phyloP scores from a whole-genome alignment of 495 filamentous ascomycete species.

The Penicilliopsis zonata region DNA sequence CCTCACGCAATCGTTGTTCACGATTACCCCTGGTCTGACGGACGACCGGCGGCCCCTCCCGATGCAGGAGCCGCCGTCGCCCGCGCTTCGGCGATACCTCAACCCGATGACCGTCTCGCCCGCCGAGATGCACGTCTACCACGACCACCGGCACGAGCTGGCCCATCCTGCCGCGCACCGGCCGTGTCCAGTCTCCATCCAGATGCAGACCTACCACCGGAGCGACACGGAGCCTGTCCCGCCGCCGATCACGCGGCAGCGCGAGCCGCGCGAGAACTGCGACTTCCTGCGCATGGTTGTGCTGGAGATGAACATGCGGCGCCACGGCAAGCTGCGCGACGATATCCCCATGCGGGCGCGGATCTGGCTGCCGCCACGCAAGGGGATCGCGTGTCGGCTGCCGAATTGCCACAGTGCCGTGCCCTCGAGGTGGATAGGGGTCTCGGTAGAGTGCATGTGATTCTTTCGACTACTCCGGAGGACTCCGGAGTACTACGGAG shows the following conservation, averaged over 20 bases:
- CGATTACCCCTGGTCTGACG: conserved; percentile 69
- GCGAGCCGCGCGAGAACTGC: conserved; percentile 85
- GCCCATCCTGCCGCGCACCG: conserved; percentile 12
- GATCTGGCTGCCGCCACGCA: conserved; percentile 80
- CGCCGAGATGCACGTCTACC: conserved; percentile 51
- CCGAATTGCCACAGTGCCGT: conserved; percentile 16
- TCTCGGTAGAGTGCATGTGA: conserved; percentile 18
- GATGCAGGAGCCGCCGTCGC: conserved; percentile 62
- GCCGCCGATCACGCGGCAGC: conserved; percentile 52
- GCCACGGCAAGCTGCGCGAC: conserved; percentile 78
- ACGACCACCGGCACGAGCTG: conserved; percentile 29
- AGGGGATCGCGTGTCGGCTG: conserved; percentile 18
- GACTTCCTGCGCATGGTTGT: conserved; percentile 92
- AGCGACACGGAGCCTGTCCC: conserved; percentile 29
- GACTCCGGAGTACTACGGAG: neutral
- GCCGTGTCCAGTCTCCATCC: conserved; percentile 63
- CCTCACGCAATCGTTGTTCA: conserved; percentile 71
- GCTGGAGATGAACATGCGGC: conserved; percentile 95
- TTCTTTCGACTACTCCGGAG: neutral
- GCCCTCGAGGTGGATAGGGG: conserved; percentile 30
- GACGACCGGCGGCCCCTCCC: conserved; percentile 81
- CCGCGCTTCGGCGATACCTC: conserved; percentile 81
- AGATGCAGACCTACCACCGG: conserved; percentile 70
- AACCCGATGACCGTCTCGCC: conserved; percentile 67
- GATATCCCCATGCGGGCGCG: conserved; percentile 70